These are phyloP conservation scores for Kingdonia uniflora DNA, from an alignment of 164 flowering plant genomes.

Conservation along the genomic window DNA sequence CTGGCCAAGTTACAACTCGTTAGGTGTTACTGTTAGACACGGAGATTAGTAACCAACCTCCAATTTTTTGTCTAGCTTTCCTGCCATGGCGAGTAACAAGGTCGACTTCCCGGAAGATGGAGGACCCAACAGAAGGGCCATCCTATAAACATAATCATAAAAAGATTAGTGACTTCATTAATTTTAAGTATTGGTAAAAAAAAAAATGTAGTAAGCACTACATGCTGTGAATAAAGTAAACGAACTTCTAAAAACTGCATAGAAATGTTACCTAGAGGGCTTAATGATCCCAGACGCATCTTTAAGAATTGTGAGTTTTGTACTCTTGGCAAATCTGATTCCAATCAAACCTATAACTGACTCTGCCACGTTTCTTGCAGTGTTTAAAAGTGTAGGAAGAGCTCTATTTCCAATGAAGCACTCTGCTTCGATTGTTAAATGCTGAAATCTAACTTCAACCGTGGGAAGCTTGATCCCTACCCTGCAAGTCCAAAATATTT, in stretches of 20 bases:
- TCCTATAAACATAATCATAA: neutral
- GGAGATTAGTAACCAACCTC: neutral
- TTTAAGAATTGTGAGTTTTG: conserved; percentile 67
- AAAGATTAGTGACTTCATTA: neutral
- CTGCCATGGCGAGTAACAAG: neutral
- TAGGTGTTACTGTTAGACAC: no score
- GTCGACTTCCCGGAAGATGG: no score
- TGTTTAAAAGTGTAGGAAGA: conserved; percentile 63
- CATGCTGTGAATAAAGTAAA: neutral
- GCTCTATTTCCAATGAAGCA: conserved; percentile 62
- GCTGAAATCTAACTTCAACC: conserved; percentile 74
- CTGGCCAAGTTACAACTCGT: no score
- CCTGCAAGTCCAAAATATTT: no score
- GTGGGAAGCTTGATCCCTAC: conserved; percentile 76
- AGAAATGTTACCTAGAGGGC: conserved; percentile 55
- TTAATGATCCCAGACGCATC: conserved; percentile 78
- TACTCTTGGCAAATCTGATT: conserved; percentile 36
- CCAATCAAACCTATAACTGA: conserved; percentile 41
- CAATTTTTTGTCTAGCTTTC: conserved; percentile 2
- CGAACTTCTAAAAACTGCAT: neutral
- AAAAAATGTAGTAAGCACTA: no score
- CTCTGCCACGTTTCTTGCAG: conserved; percentile 46
- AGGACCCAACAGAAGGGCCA: conserved; percentile 1
- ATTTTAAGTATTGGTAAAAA: no score
- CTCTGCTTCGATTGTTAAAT: conserved; percentile 61